phyloP scores from a whole-genome alignment of 257 asterid genomes.

The Solanum virginianum region DNA sequence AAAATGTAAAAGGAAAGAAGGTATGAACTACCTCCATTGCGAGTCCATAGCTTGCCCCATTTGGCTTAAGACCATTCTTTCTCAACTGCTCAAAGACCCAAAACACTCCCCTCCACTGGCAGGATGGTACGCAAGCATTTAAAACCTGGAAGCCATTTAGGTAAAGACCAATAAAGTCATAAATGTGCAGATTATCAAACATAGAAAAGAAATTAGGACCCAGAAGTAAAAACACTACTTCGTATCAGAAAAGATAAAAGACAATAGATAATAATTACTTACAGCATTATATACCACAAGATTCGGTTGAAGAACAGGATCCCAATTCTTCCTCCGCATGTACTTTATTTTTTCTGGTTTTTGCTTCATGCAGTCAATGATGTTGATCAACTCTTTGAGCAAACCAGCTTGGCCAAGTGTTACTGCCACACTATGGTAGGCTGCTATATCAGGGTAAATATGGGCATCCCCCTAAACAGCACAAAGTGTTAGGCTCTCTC shows the following conservation, averaged over 20 bases:
- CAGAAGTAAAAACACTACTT: not conserved
- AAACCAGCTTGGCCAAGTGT: constrained; percentile 87
- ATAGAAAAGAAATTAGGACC: not conserved
- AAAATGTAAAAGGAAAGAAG: not conserved
- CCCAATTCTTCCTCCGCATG: constrained; percentile 60
- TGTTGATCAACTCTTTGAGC: constrained; percentile 59
- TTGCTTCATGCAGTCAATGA: constrained; percentile 65
- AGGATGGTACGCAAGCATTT: constrained; percentile 76
- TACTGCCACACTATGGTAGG: constrained; percentile 78
- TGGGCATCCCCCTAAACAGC: constrained; percentile 53
- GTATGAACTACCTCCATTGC: constrained; percentile 86
- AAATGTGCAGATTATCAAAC: not conserved
- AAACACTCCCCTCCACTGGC: constrained; percentile 93
- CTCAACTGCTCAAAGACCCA: constrained; percentile 96
- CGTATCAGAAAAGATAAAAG: not conserved
- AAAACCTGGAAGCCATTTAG: constrained; percentile 44
- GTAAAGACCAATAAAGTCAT: not conserved
- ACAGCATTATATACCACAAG: constrained; percentile 81
- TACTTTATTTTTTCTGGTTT: constrained; percentile 54
- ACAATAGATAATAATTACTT: constrained; percentile 15
- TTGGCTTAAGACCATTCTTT: constrained; percentile 61
- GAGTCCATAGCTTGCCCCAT: constrained; percentile 91
- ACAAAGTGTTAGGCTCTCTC: not conserved
- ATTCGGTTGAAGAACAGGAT: constrained; percentile 83
- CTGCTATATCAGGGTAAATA: constrained; percentile 92